phyloP scores from a whole-genome alignment of 2,329 filamentous ascomycete genomes.

The Balansia obtecta region DNA sequence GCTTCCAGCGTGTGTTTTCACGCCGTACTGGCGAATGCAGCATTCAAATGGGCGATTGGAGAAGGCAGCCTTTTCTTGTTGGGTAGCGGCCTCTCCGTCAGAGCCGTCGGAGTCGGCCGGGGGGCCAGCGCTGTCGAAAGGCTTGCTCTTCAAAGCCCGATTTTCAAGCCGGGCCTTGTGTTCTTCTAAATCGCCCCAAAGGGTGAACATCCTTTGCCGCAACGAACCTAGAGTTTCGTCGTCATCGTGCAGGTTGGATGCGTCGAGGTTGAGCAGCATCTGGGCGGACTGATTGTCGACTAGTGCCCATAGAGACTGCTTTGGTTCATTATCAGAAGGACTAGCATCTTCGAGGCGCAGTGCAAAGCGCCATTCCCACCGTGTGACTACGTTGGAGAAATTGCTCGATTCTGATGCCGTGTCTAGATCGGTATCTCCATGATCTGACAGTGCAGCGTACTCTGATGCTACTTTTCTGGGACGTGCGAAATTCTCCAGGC shows the following conservation, averaged over 20 bases:
- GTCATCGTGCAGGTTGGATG: constrained; percentile 43
- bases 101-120: constrained; percentile 9
- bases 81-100: not conserved
- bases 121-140: not conserved
- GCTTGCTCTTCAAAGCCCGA: constrained; percentile 1
- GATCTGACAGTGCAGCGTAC: constrained; percentile 36
- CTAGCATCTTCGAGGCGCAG: constrained; percentile 59
- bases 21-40: constrained; percentile 60
- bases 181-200: constrained; percentile 85
- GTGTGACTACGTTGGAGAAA: constrained; percentile 10
- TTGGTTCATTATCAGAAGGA: constrained; percentile 15
- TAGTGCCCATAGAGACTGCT: constrained; percentile 49
- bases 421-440: constrained; percentile 15
- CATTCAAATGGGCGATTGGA: constrained; percentile 53
- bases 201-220: constrained; percentile 56
- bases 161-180: constrained; percentile 28
- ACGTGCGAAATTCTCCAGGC: constrained; percentile 57
- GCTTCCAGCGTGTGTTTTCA: constrained; percentile 31
- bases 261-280: constrained; percentile 34
- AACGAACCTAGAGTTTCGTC: constrained; percentile 36
- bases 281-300: constrained; percentile 48
- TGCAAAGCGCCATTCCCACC: constrained; percentile 78
- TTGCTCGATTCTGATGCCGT: constrained; percentile 12
- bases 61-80: constrained; percentile 11
- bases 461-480: constrained; percentile 30